phyloP scores from a whole-genome alignment of 2,329 filamentous ascomycete genomes.

The Nemania bipapillata region DNA sequence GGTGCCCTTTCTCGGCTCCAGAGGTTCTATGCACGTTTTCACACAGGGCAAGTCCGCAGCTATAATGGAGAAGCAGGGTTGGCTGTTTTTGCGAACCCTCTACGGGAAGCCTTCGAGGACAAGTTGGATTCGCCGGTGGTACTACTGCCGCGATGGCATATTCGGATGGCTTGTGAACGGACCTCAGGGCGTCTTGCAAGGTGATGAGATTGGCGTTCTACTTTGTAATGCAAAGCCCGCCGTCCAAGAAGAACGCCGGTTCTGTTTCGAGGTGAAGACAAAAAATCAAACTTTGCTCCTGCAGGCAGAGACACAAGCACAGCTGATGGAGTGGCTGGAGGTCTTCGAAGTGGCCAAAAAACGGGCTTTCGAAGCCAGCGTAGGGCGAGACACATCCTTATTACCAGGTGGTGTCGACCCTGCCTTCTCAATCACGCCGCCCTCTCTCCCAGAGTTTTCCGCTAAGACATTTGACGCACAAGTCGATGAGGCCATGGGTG shows the following conservation, averaged over 20 bases:
- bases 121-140: conserved; percentile 92
- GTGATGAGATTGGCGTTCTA: conserved; percentile 93
- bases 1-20: conserved; percentile 83
- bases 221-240: conserved; percentile 93
- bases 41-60: conserved; percentile 62
- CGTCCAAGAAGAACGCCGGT: conserved; percentile 89
- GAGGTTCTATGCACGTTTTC: conserved; percentile 72
- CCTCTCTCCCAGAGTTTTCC: conserved; percentile 89
- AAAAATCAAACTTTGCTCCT: conserved; percentile 90
- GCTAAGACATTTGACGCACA: conserved; percentile 79
- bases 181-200: conserved; percentile 87
- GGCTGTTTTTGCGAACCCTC: conserved; percentile 84
- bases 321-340: conserved; percentile 94
- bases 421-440: conserved; percentile 91
- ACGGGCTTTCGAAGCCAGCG: conserved; percentile 81
- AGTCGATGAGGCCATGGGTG: conserved; percentile 51
- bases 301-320: conserved; percentile 89
- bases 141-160: conserved; percentile 93
- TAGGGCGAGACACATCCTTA: conserved; percentile 61
- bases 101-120: conserved; percentile 89
- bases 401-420: conserved; percentile 68
- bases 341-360: conserved; percentile 95
- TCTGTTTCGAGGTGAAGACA: conserved; percentile 98
- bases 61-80: conserved; percentile 86
- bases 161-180: conserved; percentile 94